Evolutionary conservation across 2,329 filamentous ascomycete species (phyloP).

Genomic region (Aspergillus melleus): DNA sequence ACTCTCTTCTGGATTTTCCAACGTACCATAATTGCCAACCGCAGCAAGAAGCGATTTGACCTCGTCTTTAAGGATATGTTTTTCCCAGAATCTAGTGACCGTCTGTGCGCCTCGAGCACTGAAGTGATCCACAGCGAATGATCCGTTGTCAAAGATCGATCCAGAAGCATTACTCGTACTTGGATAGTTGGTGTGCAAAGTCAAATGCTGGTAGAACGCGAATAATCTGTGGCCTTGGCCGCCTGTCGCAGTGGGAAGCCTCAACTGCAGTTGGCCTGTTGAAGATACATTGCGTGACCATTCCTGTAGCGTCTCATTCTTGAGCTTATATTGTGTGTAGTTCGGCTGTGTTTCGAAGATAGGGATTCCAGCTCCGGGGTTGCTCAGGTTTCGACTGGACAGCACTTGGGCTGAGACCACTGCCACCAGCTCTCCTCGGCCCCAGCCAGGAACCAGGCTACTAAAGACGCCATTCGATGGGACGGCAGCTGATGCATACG

Average conservation of each 20-base stretch:
- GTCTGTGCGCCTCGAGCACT: conserved; percentile 37
- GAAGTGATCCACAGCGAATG: conserved; percentile 44
- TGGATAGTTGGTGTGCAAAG: conserved; percentile 25
- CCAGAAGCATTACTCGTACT: conserved; percentile 20
- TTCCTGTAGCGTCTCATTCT: conserved; percentile 12
- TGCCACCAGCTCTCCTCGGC: conserved; percentile 31
- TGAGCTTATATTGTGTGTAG: conserved; percentile 12
- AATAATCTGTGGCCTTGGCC: conserved; percentile 12
- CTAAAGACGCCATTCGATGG: conserved; percentile 34
- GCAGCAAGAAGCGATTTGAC: conserved; percentile 29
- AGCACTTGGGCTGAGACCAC: conserved; percentile 22
- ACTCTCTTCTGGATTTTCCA: neutral
- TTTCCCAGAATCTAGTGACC: conserved; percentile 40
- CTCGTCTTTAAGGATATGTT: conserved; percentile 37
- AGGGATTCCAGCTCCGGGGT: conserved; percentile 2
- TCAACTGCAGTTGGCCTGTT: conserved; percentile 8
- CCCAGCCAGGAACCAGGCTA: conserved; percentile 40
- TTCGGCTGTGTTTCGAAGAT: conserved; percentile 3
- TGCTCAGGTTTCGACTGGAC: conserved; percentile 14
- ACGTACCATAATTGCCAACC: conserved; percentile 34
- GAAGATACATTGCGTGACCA: conserved; percentile 10
- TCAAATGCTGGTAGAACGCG: conserved; percentile 19
- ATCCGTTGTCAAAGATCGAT: conserved; percentile 36
- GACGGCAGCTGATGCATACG: conserved; percentile 6
- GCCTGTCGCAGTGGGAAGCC: neutral